phyloP scores from a whole-genome alignment of 805 yeast species.

The Sungouiella blattae region DNA sequence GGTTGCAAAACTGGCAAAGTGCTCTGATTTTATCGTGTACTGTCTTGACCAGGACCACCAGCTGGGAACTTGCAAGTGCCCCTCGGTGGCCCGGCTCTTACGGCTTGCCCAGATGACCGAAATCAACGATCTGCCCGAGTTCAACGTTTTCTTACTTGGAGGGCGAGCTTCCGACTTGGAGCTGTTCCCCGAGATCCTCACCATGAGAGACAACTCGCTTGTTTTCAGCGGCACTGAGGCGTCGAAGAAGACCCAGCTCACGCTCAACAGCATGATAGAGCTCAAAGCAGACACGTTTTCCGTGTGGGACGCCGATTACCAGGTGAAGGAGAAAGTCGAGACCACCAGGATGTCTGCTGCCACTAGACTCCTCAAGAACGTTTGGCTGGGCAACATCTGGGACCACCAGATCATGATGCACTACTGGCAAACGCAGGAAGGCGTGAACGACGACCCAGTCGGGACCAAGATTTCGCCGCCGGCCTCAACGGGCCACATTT shows the following conservation, averaged over 20 bases:
- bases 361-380: constrained; percentile 47
- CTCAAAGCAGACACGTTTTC: constrained; percentile 9
- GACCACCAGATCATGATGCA: constrained; percentile 52
- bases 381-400: constrained; percentile 83
- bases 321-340: constrained; percentile 75
- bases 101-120: constrained; percentile 36
- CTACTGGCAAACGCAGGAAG: constrained; percentile 8
- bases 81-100: constrained; percentile 28
- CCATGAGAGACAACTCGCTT: constrained; percentile 10
- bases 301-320: constrained; percentile 64
- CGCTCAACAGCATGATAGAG: constrained; percentile 6
- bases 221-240: constrained; percentile 10
- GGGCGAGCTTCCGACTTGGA: background rate
- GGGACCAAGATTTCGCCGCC: constrained; percentile 5
- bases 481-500: constrained; percentile 1
- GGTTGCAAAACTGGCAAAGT: constrained; percentile 69
- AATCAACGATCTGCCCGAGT: constrained; percentile 4
- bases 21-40: constrained; percentile 78
- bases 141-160: constrained; percentile 20
- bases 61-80: constrained; percentile 8
- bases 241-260: constrained; percentile 18
- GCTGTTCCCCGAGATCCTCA: constrained; percentile 7
- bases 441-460: constrained; percentile 5
- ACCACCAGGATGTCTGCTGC: constrained; percentile 82
- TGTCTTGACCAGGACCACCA: constrained; percentile 7